Evolutionary conservation across 148 eudicot genomes (phyloP), one percentile per base, ranked within the genome.

Genomic region (Polygonum aviculare): DNA sequence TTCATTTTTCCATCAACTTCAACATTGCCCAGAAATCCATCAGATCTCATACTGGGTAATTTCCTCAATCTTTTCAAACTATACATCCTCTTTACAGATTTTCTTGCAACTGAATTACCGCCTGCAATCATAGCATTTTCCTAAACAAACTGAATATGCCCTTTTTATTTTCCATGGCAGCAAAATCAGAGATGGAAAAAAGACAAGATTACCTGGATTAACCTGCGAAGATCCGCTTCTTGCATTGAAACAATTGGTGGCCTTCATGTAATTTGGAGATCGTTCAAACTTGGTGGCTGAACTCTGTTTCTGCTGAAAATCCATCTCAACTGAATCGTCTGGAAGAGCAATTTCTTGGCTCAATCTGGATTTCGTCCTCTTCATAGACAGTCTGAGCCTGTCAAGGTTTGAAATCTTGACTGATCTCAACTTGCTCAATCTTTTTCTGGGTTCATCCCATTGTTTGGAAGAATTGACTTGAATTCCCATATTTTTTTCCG

Each of bases 381-480:
- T 82, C 74, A 79, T 76, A 35, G 85, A 83, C 73, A 83, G 52
- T 62, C 84, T 80, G 79, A 85, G 72, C 67, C 84, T 79, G 59
- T 83, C 78, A 75, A 80, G 84, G 78, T 80, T 86, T 38, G 91
- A 75, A 73, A 86, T 86, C 82, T 82, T 87, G 74, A 89, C 79
- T 78, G 91, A 89, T 82, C 87, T 88, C 75, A 77, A 57, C 81
- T 80, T 90, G 79, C 81, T 91, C 69, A 84, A 60, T 70, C 83
- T 91, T 79, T 82, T 89, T 77, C 78, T 79, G 19, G 82, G 77
- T 79, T 86, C 82, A 55, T 80, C 76, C 45, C 78, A 16, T 45
- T 71, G 74, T n/a, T 71, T 71, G 3, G 50, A 39, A 18, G 74
- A 40, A 40, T 39, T 71, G 33, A 11, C 35, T 40, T 15, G 12